These are phyloP conservation scores for Aspergillus unguis DNA, from an alignment of 2,329 filamentous ascomycete species.

Conservation along the genomic window DNA sequence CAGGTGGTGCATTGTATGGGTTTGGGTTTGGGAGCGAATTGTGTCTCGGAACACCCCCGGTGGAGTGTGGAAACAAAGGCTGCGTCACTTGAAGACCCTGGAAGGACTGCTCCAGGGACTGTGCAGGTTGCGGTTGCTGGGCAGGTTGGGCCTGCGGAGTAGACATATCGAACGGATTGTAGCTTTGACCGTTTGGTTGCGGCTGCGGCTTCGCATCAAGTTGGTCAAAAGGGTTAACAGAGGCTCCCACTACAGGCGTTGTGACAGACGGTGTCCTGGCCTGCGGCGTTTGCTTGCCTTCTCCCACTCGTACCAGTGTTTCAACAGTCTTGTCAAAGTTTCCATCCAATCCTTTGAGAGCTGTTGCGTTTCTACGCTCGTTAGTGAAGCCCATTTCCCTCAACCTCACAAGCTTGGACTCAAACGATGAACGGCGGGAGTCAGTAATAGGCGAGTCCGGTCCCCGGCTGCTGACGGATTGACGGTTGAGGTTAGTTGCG, in stretches of 20 bases:
- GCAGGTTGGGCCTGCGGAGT: slow-evolving; percentile 30
- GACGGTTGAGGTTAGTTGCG: slow-evolving; percentile 60
- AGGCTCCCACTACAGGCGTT: slow-evolving; percentile 29
- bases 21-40: slow-evolving; percentile 34
- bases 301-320: slow-evolving; percentile 75
- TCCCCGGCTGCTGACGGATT: slow-evolving; percentile 54
- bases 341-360: slow-evolving; percentile 78
- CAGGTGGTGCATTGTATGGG: slow-evolving; percentile 42
- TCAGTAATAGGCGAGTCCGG: slow-evolving; percentile 27
- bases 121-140: slow-evolving; percentile 26
- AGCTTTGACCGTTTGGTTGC: slow-evolving; percentile 39
- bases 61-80: slow-evolving; percentile 71
- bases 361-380: slow-evolving; percentile 72
- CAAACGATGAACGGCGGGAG: slow-evolving; percentile 44
- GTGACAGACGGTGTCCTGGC: slow-evolving; percentile 53
- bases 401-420: slow-evolving; percentile 72
- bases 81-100: slow-evolving; percentile 70
- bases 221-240: slow-evolving; percentile 67
- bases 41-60: slow-evolving; percentile 57
- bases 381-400: slow-evolving; percentile 91
- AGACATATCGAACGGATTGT: slow-evolving; percentile 66
- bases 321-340: slow-evolving; percentile 85
- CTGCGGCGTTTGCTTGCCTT: slow-evolving; percentile 51
- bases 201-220: slow-evolving; percentile 37
- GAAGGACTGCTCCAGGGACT: slow-evolving; percentile 64